A percentile compares a stretch with the other conserved stretches of the same genome.
Conservation (phyloP, 192 early-diverging fungal genomes). For the Backusella tuberculispora region DNA sequence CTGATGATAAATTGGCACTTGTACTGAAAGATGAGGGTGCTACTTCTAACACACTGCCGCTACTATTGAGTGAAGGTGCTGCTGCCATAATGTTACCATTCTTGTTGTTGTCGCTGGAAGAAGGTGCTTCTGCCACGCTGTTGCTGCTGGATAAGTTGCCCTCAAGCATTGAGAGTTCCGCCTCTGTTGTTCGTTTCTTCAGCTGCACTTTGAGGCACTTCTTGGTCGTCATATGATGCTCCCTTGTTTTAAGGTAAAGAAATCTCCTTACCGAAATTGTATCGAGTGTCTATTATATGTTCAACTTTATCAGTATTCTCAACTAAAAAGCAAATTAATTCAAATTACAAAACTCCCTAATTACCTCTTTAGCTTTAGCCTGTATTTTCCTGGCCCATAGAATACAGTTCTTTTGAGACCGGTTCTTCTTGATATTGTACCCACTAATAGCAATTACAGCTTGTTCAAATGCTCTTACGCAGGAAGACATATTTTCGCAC, state of each 20-base stretch:
- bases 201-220: constrained; percentile 9
- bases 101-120: constrained; percentile 11
- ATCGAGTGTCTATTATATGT: constrained; percentile 14
- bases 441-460: constrained; percentile 14
- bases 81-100: constrained; percentile 14
- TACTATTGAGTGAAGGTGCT: constrained; percentile 12
- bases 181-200: constrained; percentile 14
- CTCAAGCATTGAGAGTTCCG: constrained; percentile 12
- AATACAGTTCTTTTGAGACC: constrained; percentile 4
- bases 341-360: constrained; percentile 9
- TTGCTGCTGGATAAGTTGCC: constrained; percentile 14
- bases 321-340: constrained; percentile 15
- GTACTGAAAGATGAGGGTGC: constrained; percentile 12
- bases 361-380: constrained; percentile 12
- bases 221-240: constrained; percentile 14
- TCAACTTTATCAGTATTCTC: constrained; percentile 14
- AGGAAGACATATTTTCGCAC: constrained; percentile 12
- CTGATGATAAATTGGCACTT: constrained; percentile 14
- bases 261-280: constrained; percentile 14
- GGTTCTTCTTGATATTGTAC: constrained; percentile 14
- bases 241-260: constrained; percentile 12
- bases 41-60: constrained; percentile 12
- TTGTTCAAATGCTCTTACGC: constrained; percentile 14
- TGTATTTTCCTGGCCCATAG: constrained; percentile 12
- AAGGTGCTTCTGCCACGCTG: constrained; percentile 14